Evolutionary conservation across 495 filamentous ascomycete species (phyloP).

Genomic region (Echria macrotheca): DNA sequence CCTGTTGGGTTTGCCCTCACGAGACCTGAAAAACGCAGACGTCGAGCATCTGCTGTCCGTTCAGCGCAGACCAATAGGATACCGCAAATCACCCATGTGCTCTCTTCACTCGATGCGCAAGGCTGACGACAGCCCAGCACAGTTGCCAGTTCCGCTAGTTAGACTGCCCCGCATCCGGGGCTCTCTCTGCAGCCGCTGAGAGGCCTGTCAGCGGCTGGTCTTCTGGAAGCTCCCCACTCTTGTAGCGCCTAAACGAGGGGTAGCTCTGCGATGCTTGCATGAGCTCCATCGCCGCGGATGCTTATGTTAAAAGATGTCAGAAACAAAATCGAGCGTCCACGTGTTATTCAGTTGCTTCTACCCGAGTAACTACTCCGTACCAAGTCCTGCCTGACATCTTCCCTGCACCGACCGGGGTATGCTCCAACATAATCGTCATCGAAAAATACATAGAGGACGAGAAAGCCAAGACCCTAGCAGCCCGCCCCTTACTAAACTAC

Average conservation of each 20-base stretch:
- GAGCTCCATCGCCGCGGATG: neutral
- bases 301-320: no score
- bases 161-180: no score
- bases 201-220: no score
- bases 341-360: neutral
- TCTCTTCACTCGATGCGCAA: slow-evolving; percentile 13
- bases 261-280: no score
- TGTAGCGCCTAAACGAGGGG: neutral
- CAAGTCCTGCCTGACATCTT: neutral
- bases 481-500: slow-evolving; percentile 2
- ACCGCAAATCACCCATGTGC: slow-evolving; percentile 22
- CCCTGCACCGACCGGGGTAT: neutral
- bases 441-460: no score
- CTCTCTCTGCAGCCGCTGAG: no score
- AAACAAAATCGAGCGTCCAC: neutral
- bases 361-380: neutral
- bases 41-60: neutral
- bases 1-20: slow-evolving; percentile 1
- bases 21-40: slow-evolving; percentile 2
- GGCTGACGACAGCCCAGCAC: slow-evolving; percentile 15
- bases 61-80: slow-evolving; percentile 20
- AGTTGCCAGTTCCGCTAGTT: neutral
- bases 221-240: no score
- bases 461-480: neutral
- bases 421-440: neutral